Base-by-base conservation (phyloP, 1,284 basidiomycete species). In the Vanrija pseudolonga region DNA sequence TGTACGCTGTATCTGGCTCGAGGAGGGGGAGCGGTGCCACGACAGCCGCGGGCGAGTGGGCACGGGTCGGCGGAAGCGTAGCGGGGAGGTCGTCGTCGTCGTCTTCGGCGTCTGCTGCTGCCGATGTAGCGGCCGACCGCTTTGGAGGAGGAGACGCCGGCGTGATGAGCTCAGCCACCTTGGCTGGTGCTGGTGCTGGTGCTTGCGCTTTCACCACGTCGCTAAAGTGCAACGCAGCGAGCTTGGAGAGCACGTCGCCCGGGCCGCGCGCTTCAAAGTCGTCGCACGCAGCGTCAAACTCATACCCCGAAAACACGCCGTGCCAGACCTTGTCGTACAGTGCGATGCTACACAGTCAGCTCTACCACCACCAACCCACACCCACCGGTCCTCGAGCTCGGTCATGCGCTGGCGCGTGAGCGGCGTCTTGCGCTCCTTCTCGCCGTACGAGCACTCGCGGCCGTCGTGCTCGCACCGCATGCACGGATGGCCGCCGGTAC, bases 391-490 rank as follows among this genome's bases (percentile, higher is more conserved):
- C 46, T 65, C 63, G 39, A 65, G 53, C 48, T 56, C 55, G 15
- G 59, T 60, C 63, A 65, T 65, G 26, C 61, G 45, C 42, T 19
- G 45, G 43, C 63, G 44, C 5, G 63, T 65, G 24, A 65, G 44
- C 12, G 63, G 57, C 15, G 57, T 56, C 20, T 60, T 23, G 23
- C 40, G 24, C 20, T 36, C 23, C 43, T 36, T 6, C 3, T 51
- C 56, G 15, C 42, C 51, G 23, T 60, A 53, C 17, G 36, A 28
- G 38, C 63, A 65, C 15, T 44, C 45, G 24, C 32, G 43, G 17
- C 20, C 22, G 8, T 63, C 61, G 22, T 49, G 40, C 4, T 19
- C 24, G 46, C 61, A 63, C 38, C 61, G 39, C 32, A 32, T 12
- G 32, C 32, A 32, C 32, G 32, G 32, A 2, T 32, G 32, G 32